phyloP scores from a whole-genome alignment of 495 filamentous ascomycete genomes.

The Platismatia glauca region DNA sequence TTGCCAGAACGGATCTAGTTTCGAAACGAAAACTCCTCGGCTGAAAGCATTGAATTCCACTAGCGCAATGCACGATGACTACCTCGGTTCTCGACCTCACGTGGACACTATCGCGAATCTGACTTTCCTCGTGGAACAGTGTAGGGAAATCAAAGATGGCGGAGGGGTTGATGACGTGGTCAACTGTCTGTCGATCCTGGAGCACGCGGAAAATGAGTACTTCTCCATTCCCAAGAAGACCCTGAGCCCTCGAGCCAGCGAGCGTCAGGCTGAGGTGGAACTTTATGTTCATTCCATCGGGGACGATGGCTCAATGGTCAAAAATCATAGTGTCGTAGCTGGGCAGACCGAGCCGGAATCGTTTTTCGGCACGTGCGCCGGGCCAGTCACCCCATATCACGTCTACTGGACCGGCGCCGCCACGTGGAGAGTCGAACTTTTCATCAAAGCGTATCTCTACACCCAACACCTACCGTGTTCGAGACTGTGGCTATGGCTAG shows the following conservation, averaged over 20 bases:
- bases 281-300: neutral
- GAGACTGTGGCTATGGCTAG: constrained; percentile 46
- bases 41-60: constrained; percentile 28
- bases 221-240: constrained; percentile 31
- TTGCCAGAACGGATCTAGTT: neutral
- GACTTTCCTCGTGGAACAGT: constrained; percentile 40
- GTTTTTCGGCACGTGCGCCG: constrained; percentile 39
- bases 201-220: constrained; percentile 39
- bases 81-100: constrained; percentile 40
- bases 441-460: constrained; percentile 49
- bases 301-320: neutral
- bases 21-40: neutral
- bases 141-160: constrained; percentile 38
- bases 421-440: constrained; percentile 49
- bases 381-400: constrained; percentile 48
- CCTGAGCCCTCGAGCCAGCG: neutral
- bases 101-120: constrained; percentile 45
- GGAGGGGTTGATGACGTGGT: constrained; percentile 39
- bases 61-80: constrained; percentile 42
- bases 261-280: neutral
- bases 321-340: neutral
- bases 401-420: constrained; percentile 51
- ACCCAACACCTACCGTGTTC: constrained; percentile 49
- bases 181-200: constrained; percentile 40
- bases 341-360: constrained; percentile 24